Evolutionary conservation across 1,284 basidiomycete species (phyloP), one percentile per base, ranked within the genome.

Genomic region (Boletus mariae): DNA sequence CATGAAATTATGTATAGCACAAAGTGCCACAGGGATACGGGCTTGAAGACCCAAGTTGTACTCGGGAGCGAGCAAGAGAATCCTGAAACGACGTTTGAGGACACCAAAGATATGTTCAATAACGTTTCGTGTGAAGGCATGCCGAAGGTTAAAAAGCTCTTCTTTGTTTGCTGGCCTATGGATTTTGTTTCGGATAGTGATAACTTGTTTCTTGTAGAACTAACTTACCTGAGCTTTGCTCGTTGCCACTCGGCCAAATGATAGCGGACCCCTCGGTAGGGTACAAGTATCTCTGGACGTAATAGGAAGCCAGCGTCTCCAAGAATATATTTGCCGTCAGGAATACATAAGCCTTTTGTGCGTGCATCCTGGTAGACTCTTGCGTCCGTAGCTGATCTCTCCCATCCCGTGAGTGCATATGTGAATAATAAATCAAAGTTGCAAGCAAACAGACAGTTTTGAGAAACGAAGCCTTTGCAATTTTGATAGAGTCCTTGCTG

Each of bases 31-130:
- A 9, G 29, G 29, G 29, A 29, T 29, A 11, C 1, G 10, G 29
- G 29, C 29, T 29, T 29, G 29, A 11, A 29, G 5, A 2, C 8
- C 10, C 29, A 29, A 7, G 9, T 29, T 29, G 8, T 29, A 2
- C 26, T 38, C 15, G 1, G 47, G 37, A 2, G 47, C 25, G 4
- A 40, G 11, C 4, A 34, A 15, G n/a, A 66, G 45, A 12, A 65
- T 51, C 0, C 6, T 15, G 40, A 64, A 67, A 4, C 44, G 26
- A 3, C 31, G 13, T 49, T 67, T 65, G 40, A 62, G 59, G 8
- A 29, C 8, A 29, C 12, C 12, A 13, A 35, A 35, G 12, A 35
- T 35, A 15, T 1, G 13, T 15, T 67, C 57, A 46, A 67, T 34
- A 13, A 60, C 47, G 12, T 54, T 54, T 3, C 2, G 5, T 1